Conservation (phyloP, 805 yeast genomes). For the Blastobotrys robertii region DNA sequence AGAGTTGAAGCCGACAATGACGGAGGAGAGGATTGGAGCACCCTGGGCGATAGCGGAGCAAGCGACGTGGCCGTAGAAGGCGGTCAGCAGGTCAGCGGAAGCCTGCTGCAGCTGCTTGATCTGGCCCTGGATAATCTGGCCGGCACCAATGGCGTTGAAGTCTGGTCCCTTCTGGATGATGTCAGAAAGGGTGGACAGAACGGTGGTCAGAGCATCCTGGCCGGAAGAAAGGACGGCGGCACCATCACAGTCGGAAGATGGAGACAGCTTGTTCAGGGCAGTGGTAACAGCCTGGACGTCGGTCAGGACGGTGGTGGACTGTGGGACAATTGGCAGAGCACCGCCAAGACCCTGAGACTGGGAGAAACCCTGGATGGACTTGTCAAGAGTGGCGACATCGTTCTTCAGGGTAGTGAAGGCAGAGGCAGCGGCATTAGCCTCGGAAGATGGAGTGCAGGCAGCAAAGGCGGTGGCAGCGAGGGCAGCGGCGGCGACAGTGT, state of each 20-base stretch:
- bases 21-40: no score
- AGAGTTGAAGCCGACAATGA: not conserved
- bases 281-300: not conserved
- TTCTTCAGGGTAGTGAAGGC: not conserved
- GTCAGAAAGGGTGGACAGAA: not conserved
- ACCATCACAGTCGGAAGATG: not conserved
- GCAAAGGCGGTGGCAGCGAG: constrained; percentile 1
- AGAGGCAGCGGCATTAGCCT: not conserved
- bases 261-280: not conserved
- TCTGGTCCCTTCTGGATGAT: not conserved
- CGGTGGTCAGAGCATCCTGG: not conserved
- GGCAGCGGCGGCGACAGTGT: not conserved
- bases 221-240: not conserved
- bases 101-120: constrained; percentile 1
- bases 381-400: not conserved
- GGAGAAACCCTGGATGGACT: not conserved
- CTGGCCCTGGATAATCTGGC: not conserved
- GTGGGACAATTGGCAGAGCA: not conserved
- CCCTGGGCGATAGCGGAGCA: not conserved
- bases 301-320: not conserved
- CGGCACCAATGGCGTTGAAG: not conserved
- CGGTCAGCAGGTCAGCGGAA: not conserved
- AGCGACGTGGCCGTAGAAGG: not conserved
- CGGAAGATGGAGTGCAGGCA: not conserved
- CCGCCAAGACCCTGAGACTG: not conserved